Evolutionary conservation across 208 protist species (phyloP).

Genomic region (Crithidia bombi): DNA sequence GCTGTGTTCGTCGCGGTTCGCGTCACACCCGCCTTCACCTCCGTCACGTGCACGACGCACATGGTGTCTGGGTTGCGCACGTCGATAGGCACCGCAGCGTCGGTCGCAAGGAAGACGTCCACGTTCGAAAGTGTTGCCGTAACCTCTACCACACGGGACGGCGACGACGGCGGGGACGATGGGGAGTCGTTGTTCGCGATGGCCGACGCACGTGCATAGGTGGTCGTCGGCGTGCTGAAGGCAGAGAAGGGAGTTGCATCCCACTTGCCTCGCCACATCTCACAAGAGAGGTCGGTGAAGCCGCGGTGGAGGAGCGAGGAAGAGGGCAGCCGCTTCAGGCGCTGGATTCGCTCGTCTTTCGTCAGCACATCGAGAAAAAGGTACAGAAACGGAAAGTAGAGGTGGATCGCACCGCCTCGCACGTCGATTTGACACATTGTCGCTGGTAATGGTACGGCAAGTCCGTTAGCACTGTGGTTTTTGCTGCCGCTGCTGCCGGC

Average conservation of each 20-base stretch:
- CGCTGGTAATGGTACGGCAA: too few species aligned
- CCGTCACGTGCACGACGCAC: slow-evolving; percentile 16
- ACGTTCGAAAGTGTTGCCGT: slow-evolving; percentile 17
- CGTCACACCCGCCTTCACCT: slow-evolving; percentile 5
- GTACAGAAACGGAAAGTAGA: slow-evolving; percentile 35
- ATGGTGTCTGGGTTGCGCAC: slow-evolving; percentile 12
- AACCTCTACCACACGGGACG: neutral
- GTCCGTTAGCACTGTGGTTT: neutral
- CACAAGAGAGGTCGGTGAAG: slow-evolving; percentile 5
- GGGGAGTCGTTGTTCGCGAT: too few species aligned
- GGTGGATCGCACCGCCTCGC: slow-evolving; percentile 27
- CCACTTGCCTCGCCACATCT: neutral
- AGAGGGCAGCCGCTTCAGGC: slow-evolving; percentile 11
- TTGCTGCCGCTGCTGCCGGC: neutral
- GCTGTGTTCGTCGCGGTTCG: neutral
- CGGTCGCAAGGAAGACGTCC: slow-evolving; percentile 25
- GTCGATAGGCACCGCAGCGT: slow-evolving; percentile 33
- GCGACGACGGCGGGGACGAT: neutral
- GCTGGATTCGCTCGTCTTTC: slow-evolving; percentile 17
- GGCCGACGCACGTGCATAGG: neutral
- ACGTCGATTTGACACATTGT: slow-evolving; percentile 11
- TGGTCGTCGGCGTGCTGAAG: neutral
- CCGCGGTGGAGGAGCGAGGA: slow-evolving; percentile 27
- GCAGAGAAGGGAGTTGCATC: neutral
- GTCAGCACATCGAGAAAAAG: slow-evolving; percentile 1